Evolutionary conservation across 495 filamentous ascomycete genomes (phyloP), one percentile per base, ranked within the genome.

Genomic region (Penicillium mononematosum): DNA sequence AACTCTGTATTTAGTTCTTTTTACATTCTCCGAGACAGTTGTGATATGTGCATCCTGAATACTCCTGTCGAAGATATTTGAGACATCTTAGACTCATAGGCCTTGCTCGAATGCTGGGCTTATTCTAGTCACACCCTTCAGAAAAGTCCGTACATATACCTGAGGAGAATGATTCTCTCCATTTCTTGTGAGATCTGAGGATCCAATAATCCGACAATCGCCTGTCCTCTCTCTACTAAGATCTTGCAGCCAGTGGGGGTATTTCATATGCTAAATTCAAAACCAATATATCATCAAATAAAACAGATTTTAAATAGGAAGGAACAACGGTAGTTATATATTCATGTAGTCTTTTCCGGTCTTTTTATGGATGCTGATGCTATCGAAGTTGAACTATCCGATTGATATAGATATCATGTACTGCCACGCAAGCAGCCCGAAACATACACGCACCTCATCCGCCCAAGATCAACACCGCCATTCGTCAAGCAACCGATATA

Each of bases 381-480:
- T 14, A 17, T 14, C 10, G 6, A 10, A 39, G 16, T 39, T 8
- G n/a, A 39, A 7, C 2, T 11, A 5, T n/a, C 17, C 10, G 4
- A 16, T 45, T 46, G 43, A 29, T 47, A 29, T 41, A 47, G 44
- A 38, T 17, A 17, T 39, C 16, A 7, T 19, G 22, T 65, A 58
- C 39, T 65, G 58, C 71, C 70, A 72, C 72, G 53, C 32, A 42
- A 46, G 17, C 8, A 12, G 24, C 29, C 44, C 10, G 4, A 45
- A 45, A 49, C 14, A 43, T 46, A 51, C 68, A 76, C 74, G 72
- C 74, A 75, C 74, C 68, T 74, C 72, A 65, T 75, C 59, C 55
- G 39, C 60, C 55, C 60, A 36, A 39, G 53, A 61, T 64, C 65
- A 71, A 67, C 68, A 66, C 64, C 55, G 54, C 58, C 58, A 45